Percentiles rank a stretch among this genome's conserved stretches.
phyloP scores from a whole-genome alignment of 345 rosid species.

The Gossypium longicalyx region DNA sequence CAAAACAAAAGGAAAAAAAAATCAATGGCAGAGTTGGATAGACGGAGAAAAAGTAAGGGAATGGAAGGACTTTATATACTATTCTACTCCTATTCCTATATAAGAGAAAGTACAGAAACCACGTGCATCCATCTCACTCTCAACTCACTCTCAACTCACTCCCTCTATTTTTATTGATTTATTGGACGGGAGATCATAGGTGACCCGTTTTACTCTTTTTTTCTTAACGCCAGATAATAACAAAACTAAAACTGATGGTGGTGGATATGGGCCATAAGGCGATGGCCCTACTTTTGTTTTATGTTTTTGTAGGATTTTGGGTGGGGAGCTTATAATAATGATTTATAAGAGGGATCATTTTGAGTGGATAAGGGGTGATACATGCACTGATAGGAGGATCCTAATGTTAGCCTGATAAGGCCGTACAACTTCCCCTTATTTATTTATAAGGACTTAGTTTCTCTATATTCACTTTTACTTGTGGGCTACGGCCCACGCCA shows the following conservation, averaged over 20 bases:
- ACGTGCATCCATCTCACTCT: conserved; percentile 2
- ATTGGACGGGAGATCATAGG: too few relatives aligned
- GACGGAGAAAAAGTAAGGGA: neutral
- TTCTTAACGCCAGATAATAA: neutral
- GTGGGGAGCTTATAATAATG: conserved; percentile 24
- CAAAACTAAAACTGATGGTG: too few relatives aligned
- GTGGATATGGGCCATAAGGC: neutral
- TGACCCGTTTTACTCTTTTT: too few relatives aligned
- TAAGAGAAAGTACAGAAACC: neutral
- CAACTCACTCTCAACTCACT: neutral
- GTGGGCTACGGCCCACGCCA: neutral
- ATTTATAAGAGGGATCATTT: neutral
- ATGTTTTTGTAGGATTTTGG: neutral
- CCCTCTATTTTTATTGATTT: too few relatives aligned
- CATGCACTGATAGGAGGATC: conserved; percentile 18
- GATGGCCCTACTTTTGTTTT: neutral
- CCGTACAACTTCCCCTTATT: neutral
- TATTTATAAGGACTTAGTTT: conserved; percentile 17
- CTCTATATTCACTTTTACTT: too few relatives aligned
- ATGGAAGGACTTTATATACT: neutral
- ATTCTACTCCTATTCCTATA: neutral
- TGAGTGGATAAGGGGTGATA: conserved; percentile 16
- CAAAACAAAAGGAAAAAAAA: neutral
- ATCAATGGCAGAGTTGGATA: neutral
- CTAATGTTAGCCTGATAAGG: conserved; percentile 16